Conservation (phyloP, 805 yeast species). For the Ogataea paraovalis region DNA sequence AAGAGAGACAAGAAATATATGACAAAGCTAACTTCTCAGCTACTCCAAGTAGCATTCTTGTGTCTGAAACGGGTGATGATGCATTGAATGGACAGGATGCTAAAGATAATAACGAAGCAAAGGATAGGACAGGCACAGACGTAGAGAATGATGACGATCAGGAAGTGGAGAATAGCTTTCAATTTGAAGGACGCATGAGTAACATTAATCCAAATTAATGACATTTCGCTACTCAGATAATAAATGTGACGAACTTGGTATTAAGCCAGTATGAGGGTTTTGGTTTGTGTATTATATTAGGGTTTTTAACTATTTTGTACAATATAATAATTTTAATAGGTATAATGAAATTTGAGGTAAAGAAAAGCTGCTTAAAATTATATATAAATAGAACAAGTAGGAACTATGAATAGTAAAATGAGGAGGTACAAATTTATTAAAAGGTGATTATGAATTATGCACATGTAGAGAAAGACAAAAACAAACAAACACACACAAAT, state of each 20-base stretch:
- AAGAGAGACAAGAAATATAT: neutral
- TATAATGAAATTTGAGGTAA: too few species aligned
- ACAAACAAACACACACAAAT: neutral
- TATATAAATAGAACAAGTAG: neutral
- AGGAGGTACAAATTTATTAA: neutral
- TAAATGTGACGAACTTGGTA: too few species aligned
- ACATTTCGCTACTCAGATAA: too few species aligned
- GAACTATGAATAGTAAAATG: neutral
- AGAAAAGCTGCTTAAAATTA: neutral
- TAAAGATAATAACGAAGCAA: conserved; percentile 1
- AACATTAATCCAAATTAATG: conserved; percentile 4
- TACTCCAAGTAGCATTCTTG: neutral
- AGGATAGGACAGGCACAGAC: neutral
- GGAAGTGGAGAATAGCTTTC: conserved; percentile 15
- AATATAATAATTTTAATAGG: neutral
- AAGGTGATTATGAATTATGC: neutral
- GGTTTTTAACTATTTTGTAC: neutral
- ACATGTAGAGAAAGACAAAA: neutral
- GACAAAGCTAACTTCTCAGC: neutral
- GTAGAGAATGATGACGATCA: conserved; percentile 1
- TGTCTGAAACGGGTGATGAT: neutral
- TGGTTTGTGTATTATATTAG: too few species aligned
- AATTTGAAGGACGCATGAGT: conserved; percentile 26
- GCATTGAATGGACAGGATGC: neutral
- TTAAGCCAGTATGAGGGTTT: too few species aligned